Base-by-base conservation (phyloP, 2,329 filamentous ascomycete genomes). In the Pseudogymnoascus sp. region DNA sequence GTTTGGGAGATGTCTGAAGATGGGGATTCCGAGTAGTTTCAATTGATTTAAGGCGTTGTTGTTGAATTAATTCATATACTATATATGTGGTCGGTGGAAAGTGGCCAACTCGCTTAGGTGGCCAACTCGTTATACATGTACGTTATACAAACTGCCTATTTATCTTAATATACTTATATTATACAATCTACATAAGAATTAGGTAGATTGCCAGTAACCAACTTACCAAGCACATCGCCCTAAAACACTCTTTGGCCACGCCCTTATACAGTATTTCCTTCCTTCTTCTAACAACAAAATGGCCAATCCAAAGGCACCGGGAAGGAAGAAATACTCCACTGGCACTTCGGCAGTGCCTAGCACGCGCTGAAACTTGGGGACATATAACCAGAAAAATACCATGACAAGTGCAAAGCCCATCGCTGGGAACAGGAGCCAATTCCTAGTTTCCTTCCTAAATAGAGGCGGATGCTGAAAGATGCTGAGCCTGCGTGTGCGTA, bases 261-360 rank as follows among this genome's bases (percentile, higher is more conserved):
- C 83, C 63, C 87, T 78, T 1, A 90, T 82, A 21, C 75, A 75
- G 62, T 77, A 86, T 73, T 91, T 90, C 65, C 88, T 80, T 10
- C 69, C 76, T 74, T 91, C 89, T 70, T 92, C 88, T 16, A 90
- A 71, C 8, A 85, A 69, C 60, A 91, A 71, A 38, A 90, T 78
- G 0, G 77, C 84, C 23, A 88, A 65, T 0, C 89, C 90, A 73
- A 92, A 91, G 0, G 85, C 81, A 71, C 89, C 85, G 0, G 90
- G 89, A 60, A 93, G 71, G 72, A 93, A 92, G 83, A 87, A 93
- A 70, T 92, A 79, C 73, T 89, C 88, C 0, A 85, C 84, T 0
- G 89, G 87, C 0, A 92, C 84, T 0, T 75, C 71, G 0, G 83
- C 80, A 0, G 88, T 91, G 16, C 75, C 80, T 1, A 91, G 75